Evolutionary conservation across 2,329 filamentous ascomycete species (phyloP).

Genomic region (Fusarium staphyleae): DNA sequence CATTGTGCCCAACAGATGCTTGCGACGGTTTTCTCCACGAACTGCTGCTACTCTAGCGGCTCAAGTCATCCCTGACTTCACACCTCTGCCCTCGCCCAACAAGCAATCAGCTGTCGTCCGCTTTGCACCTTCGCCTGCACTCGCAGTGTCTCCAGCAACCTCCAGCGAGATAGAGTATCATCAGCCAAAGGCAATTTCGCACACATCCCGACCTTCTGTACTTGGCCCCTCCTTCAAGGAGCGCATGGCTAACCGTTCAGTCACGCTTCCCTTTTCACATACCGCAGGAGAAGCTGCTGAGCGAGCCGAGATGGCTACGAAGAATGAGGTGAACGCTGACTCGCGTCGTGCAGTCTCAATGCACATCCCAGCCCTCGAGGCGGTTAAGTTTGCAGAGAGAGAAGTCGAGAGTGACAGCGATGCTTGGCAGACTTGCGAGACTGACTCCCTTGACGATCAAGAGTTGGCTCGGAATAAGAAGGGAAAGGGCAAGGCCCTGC

Average conservation of each 20-base stretch:
- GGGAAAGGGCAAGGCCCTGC: not conserved
- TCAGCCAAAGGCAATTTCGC: constrained; percentile 5
- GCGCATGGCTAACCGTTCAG: constrained; percentile 6
- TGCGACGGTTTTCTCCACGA: not conserved
- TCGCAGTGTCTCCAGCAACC: not conserved
- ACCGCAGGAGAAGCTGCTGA: constrained; percentile 15
- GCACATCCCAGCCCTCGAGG: not conserved
- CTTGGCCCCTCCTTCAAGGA: constrained; percentile 12
- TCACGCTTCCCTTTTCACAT: constrained; percentile 9
- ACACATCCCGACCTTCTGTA: not conserved
- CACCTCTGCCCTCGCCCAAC: not conserved
- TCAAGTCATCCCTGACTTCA: constrained; percentile 5
- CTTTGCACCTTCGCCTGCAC: constrained; percentile 4
- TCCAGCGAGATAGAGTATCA: constrained; percentile 12
- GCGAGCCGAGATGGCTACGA: constrained; percentile 10
- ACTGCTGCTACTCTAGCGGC: not conserved
- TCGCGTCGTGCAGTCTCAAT: constrained; percentile 12
- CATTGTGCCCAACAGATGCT: not conserved
- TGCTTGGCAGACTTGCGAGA: not conserved
- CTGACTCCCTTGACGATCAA: constrained; percentile 9
- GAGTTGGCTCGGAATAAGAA: not conserved
- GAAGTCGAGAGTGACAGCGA: constrained; percentile 9
- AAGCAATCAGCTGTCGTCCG: not conserved
- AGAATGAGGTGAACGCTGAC: not conserved
- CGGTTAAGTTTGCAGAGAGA: not conserved